Evolutionary conservation across 176 grass and related monocot genomes (phyloP).

Genomic region (Guadua angustifolia): DNA sequence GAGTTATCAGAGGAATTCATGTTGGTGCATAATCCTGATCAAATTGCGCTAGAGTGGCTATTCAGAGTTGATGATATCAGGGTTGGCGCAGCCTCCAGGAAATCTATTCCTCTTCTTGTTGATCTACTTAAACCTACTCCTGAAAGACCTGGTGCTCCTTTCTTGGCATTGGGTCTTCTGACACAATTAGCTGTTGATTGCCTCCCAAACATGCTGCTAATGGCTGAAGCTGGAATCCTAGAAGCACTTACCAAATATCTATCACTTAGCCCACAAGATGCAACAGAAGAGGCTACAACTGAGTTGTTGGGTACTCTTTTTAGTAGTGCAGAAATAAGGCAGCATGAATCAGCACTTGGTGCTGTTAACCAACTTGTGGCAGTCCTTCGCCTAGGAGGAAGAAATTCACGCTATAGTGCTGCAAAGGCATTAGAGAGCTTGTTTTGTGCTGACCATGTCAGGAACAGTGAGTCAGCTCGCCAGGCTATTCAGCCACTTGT

Average conservation of each 20-base stretch:
- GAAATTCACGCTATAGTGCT: slow-evolving; percentile 96
- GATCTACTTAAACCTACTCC: slow-evolving; percentile 99
- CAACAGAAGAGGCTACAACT: slow-evolving; percentile 96
- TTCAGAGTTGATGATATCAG: slow-evolving; percentile 99
- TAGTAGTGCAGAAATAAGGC: slow-evolving; percentile 82
- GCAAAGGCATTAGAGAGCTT: slow-evolving; percentile 98
- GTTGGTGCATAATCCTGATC: slow-evolving; percentile 80
- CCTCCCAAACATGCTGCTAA: slow-evolving; percentile 80
- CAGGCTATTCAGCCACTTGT: slow-evolving; percentile 98
- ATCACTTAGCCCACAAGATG: slow-evolving; percentile 90
- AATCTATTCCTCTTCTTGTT: slow-evolving; percentile 96
- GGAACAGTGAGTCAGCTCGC: slow-evolving; percentile 85
- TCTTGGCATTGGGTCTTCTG: slow-evolving; percentile 87
- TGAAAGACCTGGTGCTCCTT: slow-evolving; percentile 97
- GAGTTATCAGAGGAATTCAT: slow-evolving; percentile 94
- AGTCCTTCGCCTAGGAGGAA: slow-evolving; percentile 92
- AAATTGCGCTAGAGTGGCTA: slow-evolving; percentile 87
- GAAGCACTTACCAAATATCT: slow-evolving; percentile 97
- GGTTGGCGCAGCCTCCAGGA: slow-evolving; percentile 82
- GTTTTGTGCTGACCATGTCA: slow-evolving; percentile 95
- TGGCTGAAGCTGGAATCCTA: slow-evolving; percentile 95
- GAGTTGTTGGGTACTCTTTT: slow-evolving; percentile 94
- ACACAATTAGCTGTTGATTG: slow-evolving; percentile 90
- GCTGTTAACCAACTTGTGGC: slow-evolving; percentile 96
- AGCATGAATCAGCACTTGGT: slow-evolving; percentile 84